Evolutionary conservation across 2,329 filamentous ascomycete genomes (phyloP), one percentile per base, ranked within the genome.

Genomic region (Ceratocystis alfenasii): DNA sequence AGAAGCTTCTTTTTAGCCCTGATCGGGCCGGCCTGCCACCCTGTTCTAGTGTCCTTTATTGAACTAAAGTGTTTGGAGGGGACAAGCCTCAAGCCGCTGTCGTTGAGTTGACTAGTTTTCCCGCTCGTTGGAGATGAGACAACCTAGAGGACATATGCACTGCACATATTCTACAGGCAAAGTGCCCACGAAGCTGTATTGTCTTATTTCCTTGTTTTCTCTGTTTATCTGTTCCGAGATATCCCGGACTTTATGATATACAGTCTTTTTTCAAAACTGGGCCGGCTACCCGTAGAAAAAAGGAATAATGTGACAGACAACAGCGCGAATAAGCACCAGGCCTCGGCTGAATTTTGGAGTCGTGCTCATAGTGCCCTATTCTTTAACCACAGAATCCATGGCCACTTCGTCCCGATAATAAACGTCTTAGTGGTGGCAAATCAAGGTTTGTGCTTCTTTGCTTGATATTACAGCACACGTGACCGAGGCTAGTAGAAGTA

Each of bases 1-100:
- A 59, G 55, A 59, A 59, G 28, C 55, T 59, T 59, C 8, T 30
- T 59, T 59, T 59, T 59, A 59, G 55, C 28, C 55, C 33, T n/a
- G 28, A 59, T 36, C 55, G 55, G 55, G 28, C 55, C 55, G 36
- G 28, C 28, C 28, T 59, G 55, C 55, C 55, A 59, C 28, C 53
- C 28, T n/a, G 5, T 15, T 33, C 28, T 10, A 53, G 48, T 53
- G 48, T 53, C 48, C 15, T 20, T 48, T 48, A 22, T 53, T 53
- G 48, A 2, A 53, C 25, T 10, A 15, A 41, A 15, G 36, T 53
- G 48, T 25, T 15, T 6, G 28, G 22, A 53, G 5, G 48, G 15
- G 48, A 53, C 22, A 53, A 53, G 48, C 15, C 15, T 7, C 20
- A 15, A 53, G 48, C 48, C 48, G 48, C n/a, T 22, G 17, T 25